Conservation (phyloP, 495 filamentous ascomycete genomes). For the Penicillium alfredii region DNA sequence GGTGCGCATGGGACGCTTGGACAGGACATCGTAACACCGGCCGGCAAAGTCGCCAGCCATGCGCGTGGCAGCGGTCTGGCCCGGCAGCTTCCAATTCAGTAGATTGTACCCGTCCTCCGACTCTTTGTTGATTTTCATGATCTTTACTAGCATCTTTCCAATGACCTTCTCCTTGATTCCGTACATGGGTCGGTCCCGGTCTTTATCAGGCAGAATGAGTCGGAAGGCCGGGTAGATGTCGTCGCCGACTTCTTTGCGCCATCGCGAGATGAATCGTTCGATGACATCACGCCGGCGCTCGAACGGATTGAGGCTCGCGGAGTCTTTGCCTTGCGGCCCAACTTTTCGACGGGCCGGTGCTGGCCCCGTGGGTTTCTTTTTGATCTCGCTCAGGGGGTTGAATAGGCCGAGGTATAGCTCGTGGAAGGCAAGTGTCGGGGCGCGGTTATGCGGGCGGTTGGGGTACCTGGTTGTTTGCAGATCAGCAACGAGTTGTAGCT, state of each 20-base stretch:
- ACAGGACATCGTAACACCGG: conserved; percentile 77
- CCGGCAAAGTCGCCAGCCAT: conserved; percentile 89
- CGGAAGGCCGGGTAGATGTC: conserved; percentile 93
- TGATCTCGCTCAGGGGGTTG: conserved; percentile 78
- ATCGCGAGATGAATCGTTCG: conserved; percentile 80
- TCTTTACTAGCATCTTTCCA: conserved; percentile 77
- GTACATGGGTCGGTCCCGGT: conserved; percentile 89
- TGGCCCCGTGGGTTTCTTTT: conserved; percentile 61
- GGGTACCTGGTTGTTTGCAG: conserved; percentile 60
- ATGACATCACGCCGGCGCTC: conserved; percentile 83
- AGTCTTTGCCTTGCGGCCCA: conserved; percentile 48
- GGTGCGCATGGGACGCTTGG: conserved; percentile 73
- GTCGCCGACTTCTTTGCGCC: conserved; percentile 79
- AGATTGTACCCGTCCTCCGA: conserved; percentile 82
- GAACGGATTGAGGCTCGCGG: conserved; percentile 61
- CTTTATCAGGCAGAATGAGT: conserved; percentile 88
- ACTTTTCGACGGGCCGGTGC: conserved; percentile 40
- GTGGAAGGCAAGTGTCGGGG: conserved; percentile 75
- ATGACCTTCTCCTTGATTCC: conserved; percentile 90
- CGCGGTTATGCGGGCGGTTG: conserved; percentile 74
- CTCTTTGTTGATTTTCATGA: conserved; percentile 88
- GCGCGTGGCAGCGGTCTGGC: conserved; percentile 51
- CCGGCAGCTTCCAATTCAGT: conserved; percentile 90
- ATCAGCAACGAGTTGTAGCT: neutral
- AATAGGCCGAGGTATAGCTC: conserved; percentile 73